Evolutionary conservation across 306 rosid genomes (phyloP), one percentile per base, ranked within the genome.

Genomic region (Vigna angularis): DNA sequence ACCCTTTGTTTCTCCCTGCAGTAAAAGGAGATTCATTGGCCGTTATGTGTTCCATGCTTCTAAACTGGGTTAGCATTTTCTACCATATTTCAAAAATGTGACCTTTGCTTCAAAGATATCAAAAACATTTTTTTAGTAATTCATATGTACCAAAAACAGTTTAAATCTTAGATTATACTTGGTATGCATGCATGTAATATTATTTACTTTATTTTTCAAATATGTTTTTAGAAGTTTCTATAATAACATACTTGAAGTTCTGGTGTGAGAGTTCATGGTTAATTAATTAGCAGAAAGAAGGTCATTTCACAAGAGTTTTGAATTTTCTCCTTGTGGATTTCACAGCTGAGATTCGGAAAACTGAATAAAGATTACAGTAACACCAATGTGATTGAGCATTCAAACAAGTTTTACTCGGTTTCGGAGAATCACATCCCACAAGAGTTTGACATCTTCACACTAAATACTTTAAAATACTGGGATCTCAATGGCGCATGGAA

Each of bases 351-450:
- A 63, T 91, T 72, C 76, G 97, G 97, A 9, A 4, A 62, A 16
- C 68, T 62, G 4, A 62, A 62, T 62, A 62, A 62, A 16, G 45
- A 81, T 30, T 22, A 83, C 0, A 88, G 97, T 85, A 89, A 91
- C 85, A 89, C 95, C 36, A 93, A 70, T 51, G 88, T 89, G 32
- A 83, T 91, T 73, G 89, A 88, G 83, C 95, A 93, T 79, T 80
- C 91, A 3, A 89, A 91, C 12, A 93, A 80, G 72, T 58, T 84
- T 1, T 89, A 85, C 75, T 88, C 95, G 0, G 11, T 80, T 42
- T 89, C 95, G 48, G 98, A 91, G 71, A 91, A 81, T 74, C 78
- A 85, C 77, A 36, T 81, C 42, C 95, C 98, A 28, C 95, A 89
- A 71, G 85, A 91, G 82, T 83, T 91, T 48, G 92, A 93, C 74